Percentiles rank a stretch among this genome's conserved stretches.
These are phyloP conservation scores for Parastagonospora nodorum DNA, from an alignment of 2,329 filamentous ascomycete species.

Conservation along the genomic window DNA sequence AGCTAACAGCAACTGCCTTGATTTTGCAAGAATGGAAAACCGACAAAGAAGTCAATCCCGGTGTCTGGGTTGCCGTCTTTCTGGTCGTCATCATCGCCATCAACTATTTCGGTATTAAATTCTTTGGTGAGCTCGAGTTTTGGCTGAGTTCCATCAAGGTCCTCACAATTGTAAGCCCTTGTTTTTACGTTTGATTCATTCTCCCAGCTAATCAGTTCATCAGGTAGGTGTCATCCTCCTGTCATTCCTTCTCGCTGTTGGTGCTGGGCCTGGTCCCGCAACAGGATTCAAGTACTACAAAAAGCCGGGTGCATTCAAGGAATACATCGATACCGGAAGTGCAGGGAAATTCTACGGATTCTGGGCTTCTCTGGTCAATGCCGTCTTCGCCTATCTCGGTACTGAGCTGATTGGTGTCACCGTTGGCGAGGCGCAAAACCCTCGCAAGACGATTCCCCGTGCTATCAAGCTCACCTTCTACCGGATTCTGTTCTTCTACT, in stretches of 20 bases:
- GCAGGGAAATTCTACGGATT: conserved; percentile 53
- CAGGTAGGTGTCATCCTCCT: conserved; percentile 52
- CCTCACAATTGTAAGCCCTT: conserved; percentile 43
- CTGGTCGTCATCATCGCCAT: conserved; percentile 50
- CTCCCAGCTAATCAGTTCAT: not conserved
- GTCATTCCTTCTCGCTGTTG: conserved; percentile 51
- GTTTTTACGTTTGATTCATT: not conserved
- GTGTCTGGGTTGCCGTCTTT: conserved; percentile 74
- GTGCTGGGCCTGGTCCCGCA: conserved; percentile 47
- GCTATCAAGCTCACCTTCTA: conserved; percentile 82
- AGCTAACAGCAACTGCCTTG: conserved; percentile 78
- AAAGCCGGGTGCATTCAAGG: conserved; percentile 51
- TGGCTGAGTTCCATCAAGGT: conserved; percentile 56
- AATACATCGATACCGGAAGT: conserved; percentile 41
- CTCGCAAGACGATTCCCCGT: conserved; percentile 74
- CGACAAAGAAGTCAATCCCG: conserved; percentile 70
- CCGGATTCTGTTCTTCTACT: conserved; percentile 82
- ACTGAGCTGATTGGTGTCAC: conserved; percentile 78
- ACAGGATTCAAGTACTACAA: conserved; percentile 55
- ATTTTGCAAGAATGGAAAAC: conserved; percentile 79
- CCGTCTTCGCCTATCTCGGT: conserved; percentile 77
- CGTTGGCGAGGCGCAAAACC: conserved; percentile 79
- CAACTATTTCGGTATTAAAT: conserved; percentile 63
- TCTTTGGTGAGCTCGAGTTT: conserved; percentile 57
- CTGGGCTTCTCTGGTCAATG: conserved; percentile 75